A percentile compares a stretch with the other conserved stretches of the same genome.
phyloP scores from a whole-genome alignment of 495 filamentous ascomycete genomes.

The Aspergillus egyptiacus region DNA sequence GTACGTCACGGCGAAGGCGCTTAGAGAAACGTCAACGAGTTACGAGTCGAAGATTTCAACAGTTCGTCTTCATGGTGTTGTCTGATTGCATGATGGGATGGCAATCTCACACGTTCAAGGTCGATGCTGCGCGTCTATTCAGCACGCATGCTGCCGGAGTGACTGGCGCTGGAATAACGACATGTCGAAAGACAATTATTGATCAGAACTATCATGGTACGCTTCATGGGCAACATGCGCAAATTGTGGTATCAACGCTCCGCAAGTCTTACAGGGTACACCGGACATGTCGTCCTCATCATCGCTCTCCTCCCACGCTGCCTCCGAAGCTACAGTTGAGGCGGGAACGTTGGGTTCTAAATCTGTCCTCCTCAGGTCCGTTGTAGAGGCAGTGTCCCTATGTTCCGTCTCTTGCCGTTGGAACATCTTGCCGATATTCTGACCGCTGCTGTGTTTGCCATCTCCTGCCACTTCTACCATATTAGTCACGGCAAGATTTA shows the following conservation, averaged over 20 bases:
- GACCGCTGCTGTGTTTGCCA: constrained; percentile 42
- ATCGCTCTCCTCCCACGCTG: constrained; percentile 30
- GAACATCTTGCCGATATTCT: constrained; percentile 67
- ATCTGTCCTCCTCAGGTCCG: background rate
- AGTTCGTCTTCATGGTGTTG: too few species aligned
- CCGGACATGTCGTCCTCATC: constrained; percentile 36
- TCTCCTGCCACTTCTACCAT: constrained; percentile 60
- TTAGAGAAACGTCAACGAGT: background rate
- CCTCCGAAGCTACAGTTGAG: background rate
- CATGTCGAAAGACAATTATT: background rate
- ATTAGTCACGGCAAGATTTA: constrained; percentile 85
- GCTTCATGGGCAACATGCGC: constrained; percentile 66
- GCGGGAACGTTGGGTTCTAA: background rate
- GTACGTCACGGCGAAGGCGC: background rate
- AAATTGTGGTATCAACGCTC: constrained; percentile 61
- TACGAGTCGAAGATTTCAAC: too few species aligned
- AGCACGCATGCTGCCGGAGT: background rate
- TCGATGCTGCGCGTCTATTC: background rate
- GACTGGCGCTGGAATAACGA: too few species aligned
- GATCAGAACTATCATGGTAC: constrained; percentile 48
- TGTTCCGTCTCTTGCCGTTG: constrained; percentile 57
- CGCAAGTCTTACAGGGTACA: constrained; percentile 53
- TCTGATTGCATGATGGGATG: too few species aligned
- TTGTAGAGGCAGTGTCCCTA: constrained; percentile 2
- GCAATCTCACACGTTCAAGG: too few species aligned